phyloP scores from a whole-genome alignment of 78 protist genomes.

The Reticulomyxa filosa region DNA sequence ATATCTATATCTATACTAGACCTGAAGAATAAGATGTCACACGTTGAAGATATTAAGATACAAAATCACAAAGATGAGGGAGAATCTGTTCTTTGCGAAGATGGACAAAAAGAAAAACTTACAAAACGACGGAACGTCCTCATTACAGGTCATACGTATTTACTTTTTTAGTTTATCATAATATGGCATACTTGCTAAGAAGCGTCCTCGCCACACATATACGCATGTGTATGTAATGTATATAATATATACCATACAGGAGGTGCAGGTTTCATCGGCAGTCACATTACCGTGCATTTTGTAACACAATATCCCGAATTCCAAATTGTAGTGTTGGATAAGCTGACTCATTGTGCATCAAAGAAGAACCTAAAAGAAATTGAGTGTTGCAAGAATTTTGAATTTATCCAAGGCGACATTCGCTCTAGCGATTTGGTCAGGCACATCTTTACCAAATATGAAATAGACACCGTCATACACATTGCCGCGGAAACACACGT shows the following conservation, averaged over 20 bases:
- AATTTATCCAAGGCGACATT: constrained; percentile 49
- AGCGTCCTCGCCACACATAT: too few species aligned
- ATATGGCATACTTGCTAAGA: too few species aligned
- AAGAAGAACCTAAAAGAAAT: constrained; percentile 22
- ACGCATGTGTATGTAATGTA: too few species aligned
- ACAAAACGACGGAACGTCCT: too few species aligned
- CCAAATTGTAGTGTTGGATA: constrained; percentile 41
- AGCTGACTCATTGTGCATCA: constrained; percentile 58
- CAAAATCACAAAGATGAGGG: too few species aligned
- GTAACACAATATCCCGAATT: constrained; percentile 12
- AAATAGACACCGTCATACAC: constrained; percentile 72
- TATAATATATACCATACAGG: constrained; percentile 39
- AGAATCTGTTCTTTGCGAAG: too few species aligned
- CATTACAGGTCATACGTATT: too few species aligned
- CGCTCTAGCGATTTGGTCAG: constrained; percentile 24
- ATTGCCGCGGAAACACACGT: constrained; percentile 87
- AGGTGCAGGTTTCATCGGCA: constrained; percentile 72
- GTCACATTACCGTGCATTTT: constrained; percentile 21
- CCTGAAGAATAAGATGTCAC: too few species aligned
- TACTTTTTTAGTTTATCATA: too few species aligned
- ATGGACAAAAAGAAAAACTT: too few species aligned
- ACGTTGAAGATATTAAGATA: too few species aligned
- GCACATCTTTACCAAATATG: constrained; percentile 13
- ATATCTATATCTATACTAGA: too few species aligned
- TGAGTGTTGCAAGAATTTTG: constrained; percentile 10